A percentile compares a stretch with the other conserved stretches of the same genome.
These are phyloP conservation scores for Styphnolobium japonicum DNA, from an alignment of 306 rosid genomes.

Conservation along the genomic window DNA sequence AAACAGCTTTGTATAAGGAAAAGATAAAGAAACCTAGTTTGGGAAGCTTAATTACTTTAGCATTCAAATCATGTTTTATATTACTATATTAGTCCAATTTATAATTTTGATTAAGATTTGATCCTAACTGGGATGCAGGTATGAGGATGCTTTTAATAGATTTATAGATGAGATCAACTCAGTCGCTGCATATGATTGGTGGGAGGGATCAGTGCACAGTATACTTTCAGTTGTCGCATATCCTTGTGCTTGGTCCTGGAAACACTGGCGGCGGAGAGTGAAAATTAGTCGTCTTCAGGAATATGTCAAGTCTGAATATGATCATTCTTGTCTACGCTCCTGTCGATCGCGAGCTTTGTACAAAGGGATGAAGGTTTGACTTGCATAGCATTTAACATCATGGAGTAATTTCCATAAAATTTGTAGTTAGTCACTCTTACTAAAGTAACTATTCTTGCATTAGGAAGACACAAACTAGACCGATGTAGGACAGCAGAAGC, in stretches of 20 bases:
- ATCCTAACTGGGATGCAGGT: conserved; percentile 52
- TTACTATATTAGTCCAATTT: background rate
- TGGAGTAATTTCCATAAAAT: conserved; percentile 28
- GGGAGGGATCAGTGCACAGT: conserved; percentile 98
- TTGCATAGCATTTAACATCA: conserved; percentile 28
- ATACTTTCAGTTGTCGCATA: conserved; percentile 90
- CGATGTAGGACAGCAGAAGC: conserved; percentile 10
- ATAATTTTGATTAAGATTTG: conserved; percentile 21
- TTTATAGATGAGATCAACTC: conserved; percentile 93
- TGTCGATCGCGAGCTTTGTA: conserved; percentile 96
- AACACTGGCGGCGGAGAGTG: conserved; percentile 87
- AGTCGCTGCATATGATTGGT: conserved; percentile 97
- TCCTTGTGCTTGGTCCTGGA: conserved; percentile 99
- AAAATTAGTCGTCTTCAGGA: conserved; percentile 93
- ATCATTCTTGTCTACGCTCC: conserved; percentile 94
- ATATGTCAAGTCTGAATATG: conserved; percentile 91
- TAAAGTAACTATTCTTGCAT: background rate
- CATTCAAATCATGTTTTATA: conserved; percentile 4
- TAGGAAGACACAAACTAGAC: conserved; percentile 22
- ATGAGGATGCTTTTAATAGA: conserved; percentile 96
- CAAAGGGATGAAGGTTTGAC: conserved; percentile 97
- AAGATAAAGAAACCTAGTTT: background rate
- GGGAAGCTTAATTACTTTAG: background rate
- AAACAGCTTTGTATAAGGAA: background rate
- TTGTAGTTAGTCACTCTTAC: background rate